Evolutionary conservation across 305 asterid genomes (phyloP).

Genomic region (Caryopteris hybrid): DNA sequence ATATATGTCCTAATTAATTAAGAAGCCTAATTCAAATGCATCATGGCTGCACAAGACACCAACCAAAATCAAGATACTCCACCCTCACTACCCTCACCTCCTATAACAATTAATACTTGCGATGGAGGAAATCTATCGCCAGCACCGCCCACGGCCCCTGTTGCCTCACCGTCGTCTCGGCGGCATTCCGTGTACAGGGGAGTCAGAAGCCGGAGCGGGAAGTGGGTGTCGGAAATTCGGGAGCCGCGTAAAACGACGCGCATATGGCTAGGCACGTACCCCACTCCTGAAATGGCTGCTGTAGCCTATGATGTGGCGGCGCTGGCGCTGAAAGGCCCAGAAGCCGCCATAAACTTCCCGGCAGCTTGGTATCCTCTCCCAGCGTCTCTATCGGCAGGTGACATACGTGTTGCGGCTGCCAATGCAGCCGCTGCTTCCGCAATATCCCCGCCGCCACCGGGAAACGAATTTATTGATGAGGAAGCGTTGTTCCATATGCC

Average conservation of each 20-base stretch:
- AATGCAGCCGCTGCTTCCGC: slow-evolving; percentile 46
- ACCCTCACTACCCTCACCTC: no score
- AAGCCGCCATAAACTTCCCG: slow-evolving; percentile 47
- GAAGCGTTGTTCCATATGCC: slow-evolving; percentile 61
- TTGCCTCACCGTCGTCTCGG: slow-evolving; percentile 32
- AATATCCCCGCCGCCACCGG: not conserved
- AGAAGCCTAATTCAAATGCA: no score
- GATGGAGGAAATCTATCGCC: no score
- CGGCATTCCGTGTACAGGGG: slow-evolving; percentile 54
- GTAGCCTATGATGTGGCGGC: slow-evolving; percentile 71
- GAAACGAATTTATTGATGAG: slow-evolving; percentile 37
- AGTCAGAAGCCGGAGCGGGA: slow-evolving; percentile 42
- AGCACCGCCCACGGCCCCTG: no score
- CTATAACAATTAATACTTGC: no score
- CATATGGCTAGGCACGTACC: slow-evolving; percentile 67
- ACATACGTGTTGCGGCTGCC: slow-evolving; percentile 52
- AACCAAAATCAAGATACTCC: no score
- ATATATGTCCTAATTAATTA: no score
- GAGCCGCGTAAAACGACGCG: slow-evolving; percentile 58
- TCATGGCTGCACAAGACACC: no score
- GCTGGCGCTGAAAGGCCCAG: slow-evolving; percentile 49
- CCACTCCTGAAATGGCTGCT: slow-evolving; percentile 72
- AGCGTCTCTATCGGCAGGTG: slow-evolving; percentile 40
- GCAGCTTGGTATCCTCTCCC: slow-evolving; percentile 35
- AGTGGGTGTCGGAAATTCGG: slow-evolving; percentile 71